A percentile compares a stretch with the other conserved stretches of the same genome.
Conservation (phyloP, 257 asterid genomes). For the Linaria vulgaris region DNA sequence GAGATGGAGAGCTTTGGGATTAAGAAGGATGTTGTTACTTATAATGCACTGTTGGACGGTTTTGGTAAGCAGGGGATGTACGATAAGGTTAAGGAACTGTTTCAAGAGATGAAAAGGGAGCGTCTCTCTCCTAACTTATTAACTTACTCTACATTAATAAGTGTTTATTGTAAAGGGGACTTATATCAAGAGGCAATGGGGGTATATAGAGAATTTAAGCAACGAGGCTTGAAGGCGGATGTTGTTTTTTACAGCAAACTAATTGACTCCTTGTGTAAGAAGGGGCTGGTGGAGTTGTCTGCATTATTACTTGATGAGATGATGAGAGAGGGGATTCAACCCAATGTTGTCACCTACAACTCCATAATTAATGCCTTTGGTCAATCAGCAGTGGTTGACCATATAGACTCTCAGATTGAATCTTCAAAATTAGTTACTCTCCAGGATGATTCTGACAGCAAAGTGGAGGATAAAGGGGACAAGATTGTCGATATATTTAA, state of each 20-base stretch:
- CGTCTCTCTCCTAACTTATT: constrained; percentile 70
- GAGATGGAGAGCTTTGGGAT: constrained; percentile 95
- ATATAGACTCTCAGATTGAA: constrained; percentile 36
- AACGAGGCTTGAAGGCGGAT: constrained; percentile 79
- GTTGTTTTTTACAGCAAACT: constrained; percentile 92
- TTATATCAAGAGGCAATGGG: constrained; percentile 63
- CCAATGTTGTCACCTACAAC: constrained; percentile 93
- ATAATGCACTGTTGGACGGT: constrained; percentile 86
- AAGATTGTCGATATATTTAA: constrained; percentile 54
- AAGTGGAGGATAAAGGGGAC: constrained; percentile 42
- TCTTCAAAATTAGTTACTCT: constrained; percentile 30
- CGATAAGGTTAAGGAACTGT: constrained; percentile 67
- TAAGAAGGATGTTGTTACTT: constrained; percentile 89
- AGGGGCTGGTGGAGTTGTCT: constrained; percentile 79
- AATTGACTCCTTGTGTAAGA: constrained; percentile 90
- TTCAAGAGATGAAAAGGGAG: constrained; percentile 65
- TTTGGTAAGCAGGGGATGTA: constrained; percentile 88
- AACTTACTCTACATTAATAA: constrained; percentile 78
- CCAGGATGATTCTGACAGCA: constrained; percentile 22
- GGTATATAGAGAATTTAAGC: constrained; percentile 71
- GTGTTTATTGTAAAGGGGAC: constrained; percentile 83
- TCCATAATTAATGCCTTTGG: constrained; percentile 94
- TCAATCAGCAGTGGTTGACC: constrained; percentile 38
- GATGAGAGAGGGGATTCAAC: constrained; percentile 87
- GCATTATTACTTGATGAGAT: constrained; percentile 80